Evolutionary conservation across 352 stramenopile species (phyloP), one percentile per base, ranked within the genome.

Genomic region (Phytophthora chlamydospora): DNA sequence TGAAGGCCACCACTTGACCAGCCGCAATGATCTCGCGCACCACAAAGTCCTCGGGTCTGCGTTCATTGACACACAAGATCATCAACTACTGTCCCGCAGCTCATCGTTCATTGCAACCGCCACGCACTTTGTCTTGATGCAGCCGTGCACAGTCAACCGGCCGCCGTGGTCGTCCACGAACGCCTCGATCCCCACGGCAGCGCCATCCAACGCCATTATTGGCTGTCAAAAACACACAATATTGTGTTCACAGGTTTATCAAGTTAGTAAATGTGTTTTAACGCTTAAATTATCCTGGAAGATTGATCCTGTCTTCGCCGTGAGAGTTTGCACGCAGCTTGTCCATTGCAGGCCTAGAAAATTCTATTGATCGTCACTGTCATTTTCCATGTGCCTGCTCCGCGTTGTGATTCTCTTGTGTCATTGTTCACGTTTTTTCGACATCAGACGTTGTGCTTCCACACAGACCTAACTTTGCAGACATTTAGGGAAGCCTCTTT

Each of bases 21-120:
- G 72, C 45, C 6, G 58, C 38, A 50, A 68, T 76, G 61, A 92
- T 87, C 64, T 94, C 85, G 40, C 66, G 80, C 36, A 94, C 85
- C 14, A 87, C 50, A 54, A 94, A 94, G 48, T 94, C 85, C 39
- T 78, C 58, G 10, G 80, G 73, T 43, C 53, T 76, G 32, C 40
- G 32, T 31, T 14, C 17, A 45, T 45, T 47, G 24, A 44, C 45
- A 64, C 14, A 27, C 41, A 44, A 10, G 21, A 11, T 0, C 38
- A 53, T 46, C 35, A 55, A 24, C 8, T 5, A 4, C 16, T 47
- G 19, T 57, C 43, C 24, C 32, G 6, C 8, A 16, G 9, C 6
- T 21, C 11, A 21, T 17, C 21, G 42, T 16, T 29, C 4, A 19
- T 52, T 34, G 6, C 38, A 53, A 56, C 24, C 8, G 11, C 3